These are phyloP conservation scores for Serpula lacrymans DNA, from an alignment of 768 basidiomycete species.

Conservation along the genomic window DNA sequence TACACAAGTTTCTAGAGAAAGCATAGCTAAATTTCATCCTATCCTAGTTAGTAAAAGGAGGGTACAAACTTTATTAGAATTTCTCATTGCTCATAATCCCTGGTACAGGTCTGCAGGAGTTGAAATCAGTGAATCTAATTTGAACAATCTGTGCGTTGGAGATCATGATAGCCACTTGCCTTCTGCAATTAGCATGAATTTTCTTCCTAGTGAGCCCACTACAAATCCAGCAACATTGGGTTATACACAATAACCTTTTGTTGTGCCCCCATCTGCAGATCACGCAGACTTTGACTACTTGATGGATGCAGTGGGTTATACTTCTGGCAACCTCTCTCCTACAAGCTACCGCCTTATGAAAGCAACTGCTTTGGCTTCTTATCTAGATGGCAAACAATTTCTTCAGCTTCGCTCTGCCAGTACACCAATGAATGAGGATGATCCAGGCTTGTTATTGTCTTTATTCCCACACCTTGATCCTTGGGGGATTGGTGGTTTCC, in stretches of 20 bases:
- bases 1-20: not conserved
- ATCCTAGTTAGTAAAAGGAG: not conserved
- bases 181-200: not conserved
- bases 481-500: conserved; percentile 12
- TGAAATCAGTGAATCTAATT: not conserved
- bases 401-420: not conserved
- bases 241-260: too few relatives aligned
- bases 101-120: not conserved
- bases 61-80: not conserved
- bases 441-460: too few relatives aligned
- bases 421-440: too few relatives aligned
- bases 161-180: not conserved
- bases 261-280: too few relatives aligned
- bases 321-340: not conserved
- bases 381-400: not conserved
- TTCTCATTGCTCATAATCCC: not conserved
- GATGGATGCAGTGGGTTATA: conserved; percentile 5
- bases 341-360: not conserved
- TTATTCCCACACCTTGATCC: conserved; percentile 13
- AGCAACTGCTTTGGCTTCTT: not conserved
- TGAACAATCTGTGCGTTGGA: not conserved
- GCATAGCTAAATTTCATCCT: not conserved
- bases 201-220: not conserved
- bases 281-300: not conserved
- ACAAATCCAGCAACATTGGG: too few relatives aligned